phyloP scores from a whole-genome alignment of 1,284 basidiomycete genomes.

The Leccinum proliferum region DNA sequence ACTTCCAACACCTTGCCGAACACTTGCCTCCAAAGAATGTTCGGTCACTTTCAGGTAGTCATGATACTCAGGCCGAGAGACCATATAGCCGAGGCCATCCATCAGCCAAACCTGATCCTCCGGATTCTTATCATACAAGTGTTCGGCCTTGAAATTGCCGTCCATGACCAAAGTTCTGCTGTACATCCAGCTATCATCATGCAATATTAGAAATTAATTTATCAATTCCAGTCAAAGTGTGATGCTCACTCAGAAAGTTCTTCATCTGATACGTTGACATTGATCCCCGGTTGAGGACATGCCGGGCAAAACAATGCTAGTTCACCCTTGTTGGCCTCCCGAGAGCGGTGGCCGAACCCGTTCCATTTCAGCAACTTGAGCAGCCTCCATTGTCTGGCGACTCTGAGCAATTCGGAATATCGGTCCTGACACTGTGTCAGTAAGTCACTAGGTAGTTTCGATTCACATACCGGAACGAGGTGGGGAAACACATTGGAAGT shows the following conservation, averaged over 20 bases:
- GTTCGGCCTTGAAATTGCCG: too few relatives aligned
- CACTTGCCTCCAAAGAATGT: too few relatives aligned
- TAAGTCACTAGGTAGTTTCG: too few relatives aligned
- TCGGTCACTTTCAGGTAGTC: too few relatives aligned
- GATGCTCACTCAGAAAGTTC: background rate
- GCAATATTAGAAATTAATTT: background rate
- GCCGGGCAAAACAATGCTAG: background rate
- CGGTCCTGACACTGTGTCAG: background rate
- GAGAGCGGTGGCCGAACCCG: background rate
- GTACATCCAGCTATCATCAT: too few relatives aligned
- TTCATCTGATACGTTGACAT: background rate
- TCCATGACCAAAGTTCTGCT: too few relatives aligned
- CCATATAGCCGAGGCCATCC: too few relatives aligned
- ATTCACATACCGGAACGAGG: conserved; percentile 9
- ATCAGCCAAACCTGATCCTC: too few relatives aligned
- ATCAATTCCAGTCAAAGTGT: background rate
- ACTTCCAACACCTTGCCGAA: too few relatives aligned
- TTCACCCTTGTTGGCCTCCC: background rate
- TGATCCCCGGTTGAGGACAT: background rate
- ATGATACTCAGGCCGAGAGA: too few relatives aligned
- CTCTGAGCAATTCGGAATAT: background rate
- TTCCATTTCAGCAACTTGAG: background rate
- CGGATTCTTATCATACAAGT: too few relatives aligned
- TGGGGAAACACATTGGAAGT: conserved; percentile 22
- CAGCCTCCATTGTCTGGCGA: background rate